Evolutionary conservation across 805 yeast genomes (phyloP), one percentile per base, ranked within the genome.

Genomic region (Yueomyces sp.): DNA sequence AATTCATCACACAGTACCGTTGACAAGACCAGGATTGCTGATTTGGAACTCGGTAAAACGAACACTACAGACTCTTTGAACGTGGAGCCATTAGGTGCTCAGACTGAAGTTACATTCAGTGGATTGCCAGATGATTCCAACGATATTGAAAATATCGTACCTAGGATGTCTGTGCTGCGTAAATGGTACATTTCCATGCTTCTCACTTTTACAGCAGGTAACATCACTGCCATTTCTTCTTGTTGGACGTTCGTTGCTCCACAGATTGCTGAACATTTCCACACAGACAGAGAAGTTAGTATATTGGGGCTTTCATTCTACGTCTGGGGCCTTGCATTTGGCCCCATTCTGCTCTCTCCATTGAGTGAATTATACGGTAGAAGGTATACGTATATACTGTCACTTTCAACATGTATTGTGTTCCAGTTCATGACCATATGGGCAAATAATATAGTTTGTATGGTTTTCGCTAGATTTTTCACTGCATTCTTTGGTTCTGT

Each of bases 401-500:
- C 82, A 11, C 58, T 82, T 39, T 68, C 76, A 64, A 36, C 78
- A 70, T 55, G 92, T 74, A 59, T 71, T 62, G 49, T 65, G 63
- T 53, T 87, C 81, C 42, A 70, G 79, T 51, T 54, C 70, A 73
- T 47, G 53, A 70, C 54, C 47, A 84, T 77, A 2, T 72, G 79
- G 46, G 70, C 81, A 3, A 66, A 71, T 26, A 79, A 78, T 45
- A 73, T 77, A 32, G 79, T 77, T 6, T 84, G 81, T 33, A 63
- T 84, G 45, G 59, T 81, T 45, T 73, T 81, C 40, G 74, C 79
- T 42, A 72, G 92, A 49, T 75, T 81, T 49, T 61, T 80, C 47
- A 76, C 79, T 9, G 92, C 92, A 1, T 69, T 82, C 39, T 79
- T 79, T 51, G 87, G 87, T 3, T 78, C 85, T 42, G 80, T 84